Evolutionary conservation across 176 grass and related monocot genomes (phyloP), one percentile per base, ranked within the genome.

Genomic region (Cenchrus fungigraminus): DNA sequence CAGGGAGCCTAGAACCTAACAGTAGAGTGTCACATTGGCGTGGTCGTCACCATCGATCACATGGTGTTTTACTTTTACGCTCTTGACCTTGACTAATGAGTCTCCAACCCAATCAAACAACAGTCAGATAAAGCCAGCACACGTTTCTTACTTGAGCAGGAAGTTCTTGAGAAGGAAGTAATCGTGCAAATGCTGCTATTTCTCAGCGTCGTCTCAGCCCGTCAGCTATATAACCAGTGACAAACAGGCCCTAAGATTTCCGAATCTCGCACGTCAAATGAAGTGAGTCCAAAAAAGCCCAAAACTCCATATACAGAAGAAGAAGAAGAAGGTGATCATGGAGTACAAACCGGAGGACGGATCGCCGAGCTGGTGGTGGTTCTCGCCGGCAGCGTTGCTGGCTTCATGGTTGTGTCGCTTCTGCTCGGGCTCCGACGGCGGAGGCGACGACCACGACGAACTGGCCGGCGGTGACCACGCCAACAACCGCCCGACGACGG

Each of bases 401-500:
- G 79, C 86, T 65, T 71, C 45, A 14, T 83, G 80, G 86, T 58
- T 88, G 44, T 65, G 73, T n/a, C 54, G 73, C 22, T 22, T 88
- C 45, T 88, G 73, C 79, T 53, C 31, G 4, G 73, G 86, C 17
- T 83, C 45, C 29, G 8, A 32, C n/a, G 51, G 3, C 25, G 25
- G 25, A 25, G 44, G 7, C 46, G 31, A 16, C 9, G 43, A 25
- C 58, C 19, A 20, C 76, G 43, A 43, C 13, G 72, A n/a, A 8
- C 19, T n/a, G 28, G 43, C 9, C 29, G 43, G 13, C 45, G 76
- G 25, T 25, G 25, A 17, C 67, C 76, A 40, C 34, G n/a, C 28
- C 16, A 4, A 4, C 29, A 1, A 55, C 20, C 59, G 28, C 85
- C 19, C 62, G 62, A 9, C 9, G 79, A 9, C 53, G 79, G 42